Conservation (phyloP, 2,329 filamentous ascomycete species). For the Coniochaeta sp. region DNA sequence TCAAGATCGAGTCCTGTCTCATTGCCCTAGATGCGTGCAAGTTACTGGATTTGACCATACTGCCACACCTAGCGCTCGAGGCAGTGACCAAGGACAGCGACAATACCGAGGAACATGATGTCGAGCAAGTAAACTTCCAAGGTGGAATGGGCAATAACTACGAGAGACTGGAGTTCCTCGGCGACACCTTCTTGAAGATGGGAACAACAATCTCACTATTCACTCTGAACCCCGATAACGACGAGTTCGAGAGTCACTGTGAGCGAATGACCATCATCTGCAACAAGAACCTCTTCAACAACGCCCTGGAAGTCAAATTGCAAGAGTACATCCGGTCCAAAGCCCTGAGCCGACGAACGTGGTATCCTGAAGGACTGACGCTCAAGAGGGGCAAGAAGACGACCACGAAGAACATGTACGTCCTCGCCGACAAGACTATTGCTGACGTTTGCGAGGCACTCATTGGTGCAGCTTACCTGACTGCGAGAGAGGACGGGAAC, state of each 20-base stretch:
- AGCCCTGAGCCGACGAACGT: constrained; percentile 72
- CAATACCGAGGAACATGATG: constrained; percentile 66
- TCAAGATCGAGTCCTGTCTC: constrained; percentile 73
- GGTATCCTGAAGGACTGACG: constrained; percentile 79
- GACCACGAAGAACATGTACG: constrained; percentile 48
- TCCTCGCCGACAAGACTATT: constrained; percentile 78
- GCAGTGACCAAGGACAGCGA: constrained; percentile 91
- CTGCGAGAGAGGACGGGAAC: constrained; percentile 28
- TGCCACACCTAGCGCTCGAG: constrained; percentile 68
- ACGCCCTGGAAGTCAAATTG: constrained; percentile 58
- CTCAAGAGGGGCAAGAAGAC: constrained; percentile 65
- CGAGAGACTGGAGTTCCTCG: constrained; percentile 87
- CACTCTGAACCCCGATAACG: constrained; percentile 64
- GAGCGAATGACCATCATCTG: constrained; percentile 86
- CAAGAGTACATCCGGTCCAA: constrained; percentile 76
- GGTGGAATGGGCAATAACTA: constrained; percentile 91
- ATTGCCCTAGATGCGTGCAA: constrained; percentile 71
- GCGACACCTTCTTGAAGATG: constrained; percentile 93
- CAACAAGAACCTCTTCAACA: constrained; percentile 82
- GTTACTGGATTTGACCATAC: constrained; percentile 55
- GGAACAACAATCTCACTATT: constrained; percentile 86
- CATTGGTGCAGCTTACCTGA: constrained; percentile 75
- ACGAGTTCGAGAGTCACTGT: constrained; percentile 85
- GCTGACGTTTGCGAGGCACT: constrained; percentile 93
- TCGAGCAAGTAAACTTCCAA: constrained; percentile 66